These are phyloP conservation scores for Mycena galericulata DNA, from an alignment of 768 basidiomycete genomes.

Conservation along the genomic window DNA sequence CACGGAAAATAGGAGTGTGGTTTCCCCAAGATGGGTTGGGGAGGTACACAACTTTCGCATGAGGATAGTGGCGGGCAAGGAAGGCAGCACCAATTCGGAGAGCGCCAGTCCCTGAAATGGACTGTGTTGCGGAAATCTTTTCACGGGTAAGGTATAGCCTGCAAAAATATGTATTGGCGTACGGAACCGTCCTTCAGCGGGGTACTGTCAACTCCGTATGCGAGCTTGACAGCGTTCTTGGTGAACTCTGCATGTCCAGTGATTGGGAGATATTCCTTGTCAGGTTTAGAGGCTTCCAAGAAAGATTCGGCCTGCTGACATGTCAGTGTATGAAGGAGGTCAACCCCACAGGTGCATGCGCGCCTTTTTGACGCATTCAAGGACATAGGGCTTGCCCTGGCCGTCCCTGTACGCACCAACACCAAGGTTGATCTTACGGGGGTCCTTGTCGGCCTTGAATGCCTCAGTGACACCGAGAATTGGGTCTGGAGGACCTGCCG, in stretches of 20 bases:
- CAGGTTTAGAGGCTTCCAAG: slow-evolving; percentile 70
- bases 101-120: slow-evolving; percentile 98
- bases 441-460: slow-evolving; percentile 94
- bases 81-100: slow-evolving; percentile 96
- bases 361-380: slow-evolving; percentile 88
- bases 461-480: slow-evolving; percentile 96
- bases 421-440: slow-evolving; percentile 96
- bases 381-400: slow-evolving; percentile 94
- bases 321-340: neutral
- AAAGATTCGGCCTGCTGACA: slow-evolving; percentile 77
- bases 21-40: slow-evolving; percentile 98
- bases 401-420: slow-evolving; percentile 97
- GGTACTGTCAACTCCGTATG: slow-evolving; percentile 86
- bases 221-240: slow-evolving; percentile 87
- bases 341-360: slow-evolving; percentile 17
- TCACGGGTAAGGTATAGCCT: slow-evolving; percentile 28
- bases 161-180: slow-evolving; percentile 40
- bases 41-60: slow-evolving; percentile 89
- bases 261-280: slow-evolving; percentile 98
- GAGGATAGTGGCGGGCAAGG: slow-evolving; percentile 88
- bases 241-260: slow-evolving; percentile 91
- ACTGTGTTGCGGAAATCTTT: slow-evolving; percentile 89
- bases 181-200: slow-evolving; percentile 81
- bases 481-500: slow-evolving; percentile 91
- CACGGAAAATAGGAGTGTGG: slow-evolving; percentile 93